A percentile compares a stretch with the other conserved stretches of the same genome.
Evolutionary conservation across 2,329 filamentous ascomycete species (phyloP).

Genomic region (Alternaria novae-zelandiae): DNA sequence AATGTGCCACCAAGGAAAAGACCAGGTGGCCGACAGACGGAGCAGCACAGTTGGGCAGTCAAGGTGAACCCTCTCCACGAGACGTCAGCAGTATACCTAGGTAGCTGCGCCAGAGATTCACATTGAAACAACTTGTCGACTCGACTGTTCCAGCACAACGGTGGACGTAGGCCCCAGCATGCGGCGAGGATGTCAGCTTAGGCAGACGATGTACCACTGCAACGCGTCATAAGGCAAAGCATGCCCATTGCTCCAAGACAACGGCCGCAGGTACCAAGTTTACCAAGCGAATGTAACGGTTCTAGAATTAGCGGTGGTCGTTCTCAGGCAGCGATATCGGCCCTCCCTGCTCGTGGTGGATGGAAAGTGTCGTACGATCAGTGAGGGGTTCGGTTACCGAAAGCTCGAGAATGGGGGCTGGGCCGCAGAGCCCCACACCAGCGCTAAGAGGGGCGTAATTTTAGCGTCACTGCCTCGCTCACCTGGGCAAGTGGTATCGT

Average conservation of each 20-base stretch:
- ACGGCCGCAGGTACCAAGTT: not conserved
- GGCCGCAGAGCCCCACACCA: not conserved
- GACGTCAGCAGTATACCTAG: not conserved
- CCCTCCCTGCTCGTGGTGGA: not conserved
- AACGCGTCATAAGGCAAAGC: not conserved
- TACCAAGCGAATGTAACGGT: not conserved
- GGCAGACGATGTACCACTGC: not conserved
- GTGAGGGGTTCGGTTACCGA: not conserved
- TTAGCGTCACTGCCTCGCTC: not conserved
- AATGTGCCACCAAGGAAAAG: not conserved
- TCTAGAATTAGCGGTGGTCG: not conserved
- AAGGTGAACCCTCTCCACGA: not conserved
- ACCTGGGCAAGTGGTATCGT: not conserved
- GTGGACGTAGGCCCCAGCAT: not conserved
- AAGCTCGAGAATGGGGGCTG: not conserved
- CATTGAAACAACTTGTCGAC: not conserved
- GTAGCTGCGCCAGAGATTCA: not conserved
- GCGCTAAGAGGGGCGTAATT: not conserved
- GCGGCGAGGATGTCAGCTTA: not conserved
- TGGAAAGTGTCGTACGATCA: not conserved
- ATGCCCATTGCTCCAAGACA: not conserved
- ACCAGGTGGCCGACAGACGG: not conserved
- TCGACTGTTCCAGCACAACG: not conserved
- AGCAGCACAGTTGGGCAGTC: not conserved
- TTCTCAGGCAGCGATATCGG: not conserved